phyloP scores from a whole-genome alignment of 2,329 filamentous ascomycete species.

The Biscogniauxia sp. region DNA sequence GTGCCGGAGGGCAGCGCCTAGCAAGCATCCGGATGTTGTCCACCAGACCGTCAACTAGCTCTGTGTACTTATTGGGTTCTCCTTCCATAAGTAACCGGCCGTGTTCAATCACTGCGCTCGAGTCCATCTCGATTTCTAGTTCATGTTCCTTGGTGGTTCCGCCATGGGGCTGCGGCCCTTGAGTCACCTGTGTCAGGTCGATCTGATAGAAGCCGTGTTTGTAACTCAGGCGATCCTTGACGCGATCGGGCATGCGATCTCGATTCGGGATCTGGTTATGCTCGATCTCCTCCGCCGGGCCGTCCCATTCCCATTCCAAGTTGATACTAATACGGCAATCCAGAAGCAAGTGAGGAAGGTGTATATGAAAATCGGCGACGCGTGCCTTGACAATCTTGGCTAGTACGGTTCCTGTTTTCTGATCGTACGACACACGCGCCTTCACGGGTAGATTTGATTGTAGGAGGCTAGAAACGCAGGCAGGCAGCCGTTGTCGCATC shows the following conservation, averaged over 20 bases:
- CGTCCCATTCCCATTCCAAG: conserved; percentile 85
- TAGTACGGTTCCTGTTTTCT: conserved; percentile 66
- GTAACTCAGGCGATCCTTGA: conserved; percentile 91
- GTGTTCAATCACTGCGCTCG: conserved; percentile 62
- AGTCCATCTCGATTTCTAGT: conserved; percentile 74
- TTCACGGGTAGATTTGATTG: conserved; percentile 56
- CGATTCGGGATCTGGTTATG: conserved; percentile 35
- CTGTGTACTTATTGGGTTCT: conserved; percentile 59
- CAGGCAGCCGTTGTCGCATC: conserved; percentile 60
- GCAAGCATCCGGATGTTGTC: conserved; percentile 68
- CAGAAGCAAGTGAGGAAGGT: conserved; percentile 72
- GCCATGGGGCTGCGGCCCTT: conserved; percentile 38
- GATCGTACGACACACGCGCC: conserved; percentile 74
- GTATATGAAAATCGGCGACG: conserved; percentile 84
- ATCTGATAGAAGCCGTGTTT: conserved; percentile 83
- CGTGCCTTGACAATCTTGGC: conserved; percentile 89
- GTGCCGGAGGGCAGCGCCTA: conserved; percentile 23
- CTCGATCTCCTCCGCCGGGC: conserved; percentile 59
- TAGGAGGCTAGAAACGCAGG: conserved; percentile 60
- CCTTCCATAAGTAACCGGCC: conserved; percentile 53
- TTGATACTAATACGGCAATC: conserved; percentile 95
- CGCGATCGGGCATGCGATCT: conserved; percentile 57
- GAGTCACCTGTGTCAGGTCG: conserved; percentile 87
- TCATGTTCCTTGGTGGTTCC: conserved; percentile 68
- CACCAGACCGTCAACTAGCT: conserved; percentile 69